Base-by-base conservation (phyloP, 352 stramenopile genomes). In the Phytophthora chlamydospora region DNA sequence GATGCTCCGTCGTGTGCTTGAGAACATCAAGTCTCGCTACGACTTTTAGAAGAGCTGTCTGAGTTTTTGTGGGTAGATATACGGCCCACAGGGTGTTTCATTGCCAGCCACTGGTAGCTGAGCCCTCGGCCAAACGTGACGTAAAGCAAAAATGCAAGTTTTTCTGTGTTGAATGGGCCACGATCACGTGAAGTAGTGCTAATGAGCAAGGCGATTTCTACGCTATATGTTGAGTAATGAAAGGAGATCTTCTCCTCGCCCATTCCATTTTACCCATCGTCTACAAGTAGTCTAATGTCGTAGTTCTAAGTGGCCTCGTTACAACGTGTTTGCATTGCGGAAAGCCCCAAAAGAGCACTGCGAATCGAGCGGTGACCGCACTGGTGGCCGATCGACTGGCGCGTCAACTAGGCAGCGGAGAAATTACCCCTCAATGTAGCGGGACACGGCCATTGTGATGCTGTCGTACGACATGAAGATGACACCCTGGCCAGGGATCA, bases 401-500 rank as follows among this genome's bases (percentile, higher is more conserved):
- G 17, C 12, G 4, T 42, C 29, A 39, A 58, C 16, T 54, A 29
- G 9, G 33, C 52, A 52, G 32, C 21, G 21, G 13, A 53, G 9
- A 11, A 58, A 33, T 41, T 31, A 73, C n/a, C 54, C 50, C 36
- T 93, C 83, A 2, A 93, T 63, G 49, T 88, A 79, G 17, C 47
- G 56, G 1, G 81, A 73, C 12, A 93, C 81, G 31, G 70, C 43
- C 42, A 73, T 71, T 27, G 81, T 82, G 61, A 97, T 90, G 56
- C 80, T 73, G 59, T 97, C 89, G 69, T 94, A 95, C 11, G 85
- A 92, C 91, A 98, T 98, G 73, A 99, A 99, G 72, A 99, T 99
- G 45, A 99, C 96, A 49, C 96, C 96, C 71, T 99, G 96, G n/a
- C 96, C 96, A 4, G 96, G 96, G 54, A 99, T 96, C 39, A 99